Evolutionary conservation across 176 grass and related monocot genomes (phyloP), one percentile per base, ranked within the genome.

Genomic region (Oryza officinalis): DNA sequence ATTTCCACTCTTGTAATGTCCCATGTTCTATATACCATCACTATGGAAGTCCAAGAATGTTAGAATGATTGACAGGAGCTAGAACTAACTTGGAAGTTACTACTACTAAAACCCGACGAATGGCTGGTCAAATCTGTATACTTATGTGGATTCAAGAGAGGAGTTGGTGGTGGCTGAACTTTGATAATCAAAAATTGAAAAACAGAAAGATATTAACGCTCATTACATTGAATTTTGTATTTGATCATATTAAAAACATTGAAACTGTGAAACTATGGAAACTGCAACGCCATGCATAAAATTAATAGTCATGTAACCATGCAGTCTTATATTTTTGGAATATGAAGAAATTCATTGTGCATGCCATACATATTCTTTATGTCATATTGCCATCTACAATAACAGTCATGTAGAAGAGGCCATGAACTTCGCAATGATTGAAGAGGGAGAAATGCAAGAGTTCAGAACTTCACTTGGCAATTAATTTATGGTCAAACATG

Each of bases 351-450:
- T 54, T 4, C 49, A 2, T 38, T 38, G 8, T 38, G 7, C 6
- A 54, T 54, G 49, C 7, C 17, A 60, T 8, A 57, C 52, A 79
- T 84, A 70, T 89, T 80, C 31, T 40, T 40, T 68, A 80, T 80
- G 61, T 27, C 69, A 69, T 41, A 52, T 60, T 60, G 0, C 22
- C 12, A 76, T 74, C 33, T 82, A 72, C 79, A 79, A 77, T 37
- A 37, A 38, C 37, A 18, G 35, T 78, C 83, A 67, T 82, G 57
- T 45, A 78, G 88, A 10, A 77, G 40, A 4, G 45, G 66, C 88
- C 52, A 86, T 78, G 72, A 57, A 65, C 4, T 44, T 77, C 15
- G 3, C 83, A 77, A 89, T 82, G 52, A 86, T 76, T 75, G 71
- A 25, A 44, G 33, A 69, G 47, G 63, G 23, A 83, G n/a, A 28